These are phyloP conservation scores for Phanerodontia chrysosporium DNA, from an alignment of 768 basidiomycete genomes.

Conservation along the genomic window DNA sequence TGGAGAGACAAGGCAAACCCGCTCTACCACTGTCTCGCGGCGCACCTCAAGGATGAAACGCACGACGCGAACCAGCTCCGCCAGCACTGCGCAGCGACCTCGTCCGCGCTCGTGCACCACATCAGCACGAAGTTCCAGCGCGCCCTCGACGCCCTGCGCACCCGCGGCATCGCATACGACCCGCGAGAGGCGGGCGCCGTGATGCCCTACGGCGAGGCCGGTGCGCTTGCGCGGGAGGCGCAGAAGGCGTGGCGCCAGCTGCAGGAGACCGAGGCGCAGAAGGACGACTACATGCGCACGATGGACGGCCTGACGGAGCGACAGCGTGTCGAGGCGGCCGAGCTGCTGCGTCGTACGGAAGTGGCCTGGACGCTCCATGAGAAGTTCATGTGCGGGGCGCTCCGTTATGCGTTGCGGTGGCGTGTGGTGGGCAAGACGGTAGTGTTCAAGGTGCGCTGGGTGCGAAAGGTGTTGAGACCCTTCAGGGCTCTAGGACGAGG, in stretches of 20 bases:
- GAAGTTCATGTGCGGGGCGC: neutral
- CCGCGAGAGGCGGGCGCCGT: neutral
- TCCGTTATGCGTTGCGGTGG: neutral
- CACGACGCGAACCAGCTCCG: neutral
- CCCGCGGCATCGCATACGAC: neutral
- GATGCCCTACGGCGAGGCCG: neutral
- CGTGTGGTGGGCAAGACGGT: slow-evolving; percentile 1
- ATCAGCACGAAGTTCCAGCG: neutral
- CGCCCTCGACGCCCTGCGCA: neutral
- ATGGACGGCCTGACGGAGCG: neutral
- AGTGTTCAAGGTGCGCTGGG: slow-evolving; percentile 4
- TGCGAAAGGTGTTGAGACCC: neutral
- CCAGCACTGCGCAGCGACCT: neutral
- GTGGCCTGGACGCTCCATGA: neutral
- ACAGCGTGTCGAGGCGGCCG: neutral
- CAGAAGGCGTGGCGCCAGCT: neutral
- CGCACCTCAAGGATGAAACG: neutral
- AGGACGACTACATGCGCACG: neutral
- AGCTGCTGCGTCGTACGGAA: neutral
- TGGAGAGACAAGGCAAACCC: neutral
- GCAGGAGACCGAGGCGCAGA: neutral
- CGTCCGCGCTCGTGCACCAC: neutral
- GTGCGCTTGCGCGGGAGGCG: neutral
- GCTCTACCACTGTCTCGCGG: neutral
- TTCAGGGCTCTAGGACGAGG: neutral